Conservation (phyloP, 306 rosid species). For the Fagus crenata region DNA sequence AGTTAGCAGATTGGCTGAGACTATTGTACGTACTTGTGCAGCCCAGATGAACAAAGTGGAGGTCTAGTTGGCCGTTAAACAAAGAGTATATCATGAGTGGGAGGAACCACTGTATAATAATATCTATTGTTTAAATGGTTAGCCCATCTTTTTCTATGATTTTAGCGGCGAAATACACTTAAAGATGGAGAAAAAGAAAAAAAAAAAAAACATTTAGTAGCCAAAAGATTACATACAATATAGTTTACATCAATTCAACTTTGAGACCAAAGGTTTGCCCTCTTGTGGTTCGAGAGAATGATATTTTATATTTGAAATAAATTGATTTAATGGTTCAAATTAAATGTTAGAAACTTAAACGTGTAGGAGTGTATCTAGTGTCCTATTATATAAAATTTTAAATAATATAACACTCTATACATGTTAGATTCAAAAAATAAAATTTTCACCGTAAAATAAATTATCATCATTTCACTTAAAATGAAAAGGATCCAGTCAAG, state of each 20-base stretch:
- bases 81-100: conserved; percentile 31
- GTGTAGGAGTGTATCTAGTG: too few species aligned
- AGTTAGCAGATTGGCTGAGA: conserved; percentile 35
- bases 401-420: too few species aligned
- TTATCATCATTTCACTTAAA: too few species aligned
- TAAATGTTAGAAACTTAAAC: too few species aligned
- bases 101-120: conserved; percentile 22
- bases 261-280: neutral
- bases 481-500: too few species aligned
- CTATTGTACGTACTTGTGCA: conserved; percentile 32
- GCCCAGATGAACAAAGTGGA: conserved; percentile 54
- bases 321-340: too few species aligned
- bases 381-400: too few species aligned
- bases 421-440: too few species aligned
- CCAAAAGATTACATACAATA: neutral
- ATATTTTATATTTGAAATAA: too few species aligned
- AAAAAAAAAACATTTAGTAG: neutral
- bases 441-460: too few species aligned
- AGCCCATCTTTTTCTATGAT: neutral
- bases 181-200: neutral
- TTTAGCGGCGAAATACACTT: conserved; percentile 10
- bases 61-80: conserved; percentile 57
- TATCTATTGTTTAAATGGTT: conserved; percentile 39
- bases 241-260: neutral
- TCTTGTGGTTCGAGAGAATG: neutral